Evolutionary conservation across 306 rosid genomes (phyloP).

Genomic region (Vachellia pachyceras): DNA sequence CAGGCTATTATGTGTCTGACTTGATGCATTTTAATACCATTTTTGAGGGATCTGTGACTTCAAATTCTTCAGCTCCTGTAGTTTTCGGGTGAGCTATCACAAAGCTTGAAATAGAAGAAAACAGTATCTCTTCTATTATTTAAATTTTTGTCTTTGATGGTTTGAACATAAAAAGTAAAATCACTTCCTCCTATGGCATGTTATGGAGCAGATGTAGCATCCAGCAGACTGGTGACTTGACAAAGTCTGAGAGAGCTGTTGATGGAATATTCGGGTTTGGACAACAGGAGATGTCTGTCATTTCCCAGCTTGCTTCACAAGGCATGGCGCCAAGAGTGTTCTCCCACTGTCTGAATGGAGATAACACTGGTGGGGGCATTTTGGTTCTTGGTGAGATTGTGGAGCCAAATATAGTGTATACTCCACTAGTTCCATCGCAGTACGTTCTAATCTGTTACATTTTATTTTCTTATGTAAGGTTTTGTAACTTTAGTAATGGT

Average conservation of each 20-base stretch:
- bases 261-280: conserved; percentile 98
- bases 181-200: conserved; percentile 39
- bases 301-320: conserved; percentile 90
- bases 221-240: conserved; percentile 85
- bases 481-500: neutral
- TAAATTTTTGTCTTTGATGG: conserved; percentile 7
- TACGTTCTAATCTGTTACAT: conserved; percentile 51
- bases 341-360: conserved; percentile 96
- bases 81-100: conserved; percentile 79
- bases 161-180: conserved; percentile 31
- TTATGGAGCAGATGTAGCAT: conserved; percentile 84
- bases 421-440: conserved; percentile 91
- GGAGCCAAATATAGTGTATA: conserved; percentile 84
- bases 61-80: conserved; percentile 78
- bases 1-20: conserved; percentile 86
- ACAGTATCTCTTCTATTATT: neutral
- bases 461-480: neutral
- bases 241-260: conserved; percentile 87
- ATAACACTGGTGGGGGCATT: conserved; percentile 85
- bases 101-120: conserved; percentile 26
- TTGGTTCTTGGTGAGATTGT: conserved; percentile 94
- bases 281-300: conserved; percentile 80
- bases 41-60: conserved; percentile 57
- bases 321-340: conserved; percentile 84
- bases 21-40: conserved; percentile 69